phyloP scores from a whole-genome alignment of 2,329 filamentous ascomycete species.

The Cercospora canescens region DNA sequence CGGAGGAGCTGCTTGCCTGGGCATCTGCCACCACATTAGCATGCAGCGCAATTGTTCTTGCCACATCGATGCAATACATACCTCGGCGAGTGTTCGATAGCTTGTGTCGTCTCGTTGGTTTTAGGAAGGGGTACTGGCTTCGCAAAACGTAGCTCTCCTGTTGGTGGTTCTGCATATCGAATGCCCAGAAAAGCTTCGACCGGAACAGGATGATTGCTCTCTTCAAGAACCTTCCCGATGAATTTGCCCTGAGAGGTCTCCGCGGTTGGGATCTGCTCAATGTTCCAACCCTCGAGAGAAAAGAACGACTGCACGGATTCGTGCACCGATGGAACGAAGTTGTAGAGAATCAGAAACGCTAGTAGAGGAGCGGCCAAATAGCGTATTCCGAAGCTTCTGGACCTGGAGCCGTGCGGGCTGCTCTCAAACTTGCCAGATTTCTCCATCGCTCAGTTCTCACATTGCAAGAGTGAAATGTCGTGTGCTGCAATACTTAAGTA shows the following conservation, averaged over 20 bases:
- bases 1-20: slow-evolving; percentile 31
- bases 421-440: slow-evolving; percentile 3
- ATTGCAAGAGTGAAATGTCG: neutral
- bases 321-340: slow-evolving; percentile 20
- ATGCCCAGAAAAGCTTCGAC: slow-evolving; percentile 44
- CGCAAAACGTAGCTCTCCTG: slow-evolving; percentile 56
- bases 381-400: slow-evolving; percentile 3
- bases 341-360: slow-evolving; percentile 24
- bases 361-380: slow-evolving; percentile 21
- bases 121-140: slow-evolving; percentile 44
- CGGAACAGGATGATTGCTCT: slow-evolving; percentile 23
- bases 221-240: slow-evolving; percentile 23
- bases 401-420: neutral
- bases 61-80: slow-evolving; percentile 2
- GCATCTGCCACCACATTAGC: slow-evolving; percentile 21
- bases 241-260: slow-evolving; percentile 25
- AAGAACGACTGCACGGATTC: slow-evolving; percentile 24
- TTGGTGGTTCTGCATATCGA: slow-evolving; percentile 44
- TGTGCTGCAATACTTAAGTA: slow-evolving; percentile 2
- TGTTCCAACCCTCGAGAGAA: slow-evolving; percentile 18
- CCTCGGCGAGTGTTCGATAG: slow-evolving; percentile 31
- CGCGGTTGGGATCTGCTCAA: slow-evolving; percentile 19
- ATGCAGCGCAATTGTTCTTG: slow-evolving; percentile 25
- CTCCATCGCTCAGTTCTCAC: slow-evolving; percentile 2
- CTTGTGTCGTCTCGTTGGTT: slow-evolving; percentile 36